Evolutionary conservation across 257 asterid genomes (phyloP), one percentile per base, ranked within the genome.

Genomic region (Coffea canephora): DNA sequence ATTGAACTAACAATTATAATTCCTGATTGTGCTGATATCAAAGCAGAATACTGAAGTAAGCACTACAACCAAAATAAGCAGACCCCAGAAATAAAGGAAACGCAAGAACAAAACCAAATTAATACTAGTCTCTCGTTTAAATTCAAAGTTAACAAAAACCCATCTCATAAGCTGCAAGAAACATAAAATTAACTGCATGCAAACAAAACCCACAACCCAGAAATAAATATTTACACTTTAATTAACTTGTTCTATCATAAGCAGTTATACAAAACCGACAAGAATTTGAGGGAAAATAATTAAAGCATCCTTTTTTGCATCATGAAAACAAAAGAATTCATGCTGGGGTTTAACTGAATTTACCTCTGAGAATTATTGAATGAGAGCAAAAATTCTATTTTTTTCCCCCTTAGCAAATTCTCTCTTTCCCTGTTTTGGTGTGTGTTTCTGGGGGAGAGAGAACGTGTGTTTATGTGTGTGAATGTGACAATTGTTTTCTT

Each of bases 121-220:
- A 61, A n/a, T 23, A 23, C 34, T 61, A 61, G n/a, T 61, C 12
- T 61, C 14, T 61, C 23, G 67, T 61, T 23, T 23, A 21, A 8
- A 61, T 54, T 57, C 23, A 74, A 74, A 7, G 59, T 39, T 41
- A 23, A 23, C 57, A 57, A 61, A 54, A 74, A 54, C 23, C 48
- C 39, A 52, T 75, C 43, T 34, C 18, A 62, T 61, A 41, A 61
- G 43, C 71, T n/a, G 61, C 16, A 76, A 41, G 57, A 61, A 23
- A 13, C 1, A 62, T 34, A 55, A 76, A 61, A 76, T 76, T 69
- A 59, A 75, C 61, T 59, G 41, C 75, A 46, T 71, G 75, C 75
- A 71, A n/a, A 45, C 21, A 71, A 71, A 75, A 75, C 36, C 69
- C 71, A n/a, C 21, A 75, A 21, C 25, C 25, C 25, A 61, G 27